phyloP scores from a whole-genome alignment of 2,329 filamentous ascomycete genomes.

The Calonectria leucothoes region DNA sequence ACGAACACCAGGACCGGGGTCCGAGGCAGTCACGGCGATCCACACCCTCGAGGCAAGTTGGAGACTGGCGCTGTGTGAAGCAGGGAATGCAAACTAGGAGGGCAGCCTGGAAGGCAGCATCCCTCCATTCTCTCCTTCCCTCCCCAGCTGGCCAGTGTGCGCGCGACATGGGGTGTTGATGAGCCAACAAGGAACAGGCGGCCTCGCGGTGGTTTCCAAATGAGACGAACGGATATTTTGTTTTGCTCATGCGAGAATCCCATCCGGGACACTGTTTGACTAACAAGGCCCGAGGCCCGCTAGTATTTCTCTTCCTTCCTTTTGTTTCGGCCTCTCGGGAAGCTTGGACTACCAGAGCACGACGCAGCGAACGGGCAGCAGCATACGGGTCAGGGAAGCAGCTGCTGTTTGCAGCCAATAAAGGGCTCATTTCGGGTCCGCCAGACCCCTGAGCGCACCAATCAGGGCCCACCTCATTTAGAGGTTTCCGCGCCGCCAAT shows the following conservation, averaged over 20 bases:
- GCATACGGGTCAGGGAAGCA: slow-evolving; percentile 19
- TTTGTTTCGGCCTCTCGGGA: slow-evolving; percentile 14
- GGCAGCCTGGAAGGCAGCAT: slow-evolving; percentile 18
- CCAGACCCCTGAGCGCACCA: slow-evolving; percentile 21
- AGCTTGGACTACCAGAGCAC: slow-evolving; percentile 19
- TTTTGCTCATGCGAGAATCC: not conserved
- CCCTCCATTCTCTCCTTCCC: not conserved
- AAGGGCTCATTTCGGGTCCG: slow-evolving; percentile 18
- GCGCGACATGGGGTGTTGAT: not conserved
- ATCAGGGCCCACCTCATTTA: slow-evolving; percentile 28
- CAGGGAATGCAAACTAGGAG: not conserved
- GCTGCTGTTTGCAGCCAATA: slow-evolving; percentile 30
- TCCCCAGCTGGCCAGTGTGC: not conserved
- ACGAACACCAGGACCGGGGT: slow-evolving; percentile 16
- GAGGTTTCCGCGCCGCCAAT: slow-evolving; percentile 33
- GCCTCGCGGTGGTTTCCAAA: not conserved
- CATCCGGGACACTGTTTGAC: slow-evolving; percentile 1
- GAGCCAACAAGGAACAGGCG: not conserved
- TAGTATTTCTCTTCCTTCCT: not conserved
- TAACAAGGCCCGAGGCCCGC: not conserved
- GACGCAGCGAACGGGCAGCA: slow-evolving; percentile 23
- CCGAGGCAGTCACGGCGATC: slow-evolving; percentile 15
- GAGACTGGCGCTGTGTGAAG: slow-evolving; percentile 11
- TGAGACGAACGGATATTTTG: not conserved
- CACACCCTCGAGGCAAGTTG: slow-evolving; percentile 21